Base-by-base conservation (phyloP, 805 yeast species). In the Candida parachauliodes region DNA sequence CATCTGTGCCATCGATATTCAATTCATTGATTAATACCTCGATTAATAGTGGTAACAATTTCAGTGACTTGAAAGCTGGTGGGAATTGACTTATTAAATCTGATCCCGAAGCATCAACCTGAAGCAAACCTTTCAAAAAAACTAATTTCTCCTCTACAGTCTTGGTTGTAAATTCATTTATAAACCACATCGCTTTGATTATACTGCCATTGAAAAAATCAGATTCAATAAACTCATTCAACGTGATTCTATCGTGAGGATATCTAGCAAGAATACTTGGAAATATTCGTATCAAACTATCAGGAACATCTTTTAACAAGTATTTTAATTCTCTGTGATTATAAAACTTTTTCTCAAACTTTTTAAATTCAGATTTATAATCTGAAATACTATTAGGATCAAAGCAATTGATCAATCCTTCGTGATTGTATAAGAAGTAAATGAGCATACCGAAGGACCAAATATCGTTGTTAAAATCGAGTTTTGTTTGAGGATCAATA, bases 401-500 rank as follows among this genome's bases (percentile, higher is more conserved):
- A 42, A 60, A 62, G 40, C 68, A 64, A 31, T 50, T 57, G 26
- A 68, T 52, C 39, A 68, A 68, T 5, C 66, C 60, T 12, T 74
- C 75, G n/a, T 55, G 42, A 46, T 78, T 76, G 59, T 85, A 89
- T 3, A 89, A 58, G 46, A 77, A 81, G 54, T 73, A 83, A 2
- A 88, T 78, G 40, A 93, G 55, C 47, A 86, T 72, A 1, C 95
- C 98, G 8, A 93, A 52, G 0, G 96, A 78, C 70, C 89, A 93
- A 25, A 86, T 74, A 55, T 93, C 99, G 51, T 84, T 81, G 14
- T 78, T 77, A 23, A 76, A 76, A 23, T 76, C 78, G 3, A 87
- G 64, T 35, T 54, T 57, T 41, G 46, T 55, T 16, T 73, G 70
- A 38, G 74, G 74, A 42, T 86, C 88, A 5, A 82, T 49, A 1